Evolutionary conservation across 371 early-diverging fungal genomes (phyloP).

Genomic region (Lichtheimia hyalospora): DNA sequence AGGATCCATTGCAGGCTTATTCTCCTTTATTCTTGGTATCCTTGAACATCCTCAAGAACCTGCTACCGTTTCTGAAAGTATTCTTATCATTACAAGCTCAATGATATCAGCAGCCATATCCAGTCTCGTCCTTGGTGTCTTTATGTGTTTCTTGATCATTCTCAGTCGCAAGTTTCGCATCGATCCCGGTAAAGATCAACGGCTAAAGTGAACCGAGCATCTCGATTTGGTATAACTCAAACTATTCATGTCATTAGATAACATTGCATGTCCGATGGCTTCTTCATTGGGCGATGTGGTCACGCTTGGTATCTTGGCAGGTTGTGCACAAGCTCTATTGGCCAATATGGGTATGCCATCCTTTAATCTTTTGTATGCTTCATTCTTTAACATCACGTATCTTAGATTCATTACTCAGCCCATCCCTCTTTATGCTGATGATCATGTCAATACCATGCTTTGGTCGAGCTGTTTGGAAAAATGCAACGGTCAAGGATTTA

Average conservation of each 20-base stretch:
- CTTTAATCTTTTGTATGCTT: neutral
- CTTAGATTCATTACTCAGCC: slow-evolving; percentile 46
- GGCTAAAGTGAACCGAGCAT: too few species aligned
- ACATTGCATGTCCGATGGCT: slow-evolving; percentile 72
- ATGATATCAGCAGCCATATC: slow-evolving; percentile 76
- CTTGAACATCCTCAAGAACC: slow-evolving; percentile 51
- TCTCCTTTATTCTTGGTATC: slow-evolving; percentile 63
- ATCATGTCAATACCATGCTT: slow-evolving; percentile 57
- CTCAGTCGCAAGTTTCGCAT: slow-evolving; percentile 62
- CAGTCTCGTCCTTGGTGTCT: slow-evolving; percentile 70
- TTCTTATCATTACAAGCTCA: slow-evolving; percentile 67
- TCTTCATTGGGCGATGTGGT: slow-evolving; percentile 77
- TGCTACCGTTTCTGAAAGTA: slow-evolving; percentile 53
- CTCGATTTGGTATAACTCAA: neutral
- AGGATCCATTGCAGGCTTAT: slow-evolving; percentile 69
- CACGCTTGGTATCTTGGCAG: slow-evolving; percentile 66
- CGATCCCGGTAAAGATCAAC: slow-evolving; percentile 71
- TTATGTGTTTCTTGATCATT: slow-evolving; percentile 75
- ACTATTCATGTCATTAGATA: slow-evolving; percentile 43
- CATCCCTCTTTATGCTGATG: slow-evolving; percentile 46
- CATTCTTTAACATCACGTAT: neutral
- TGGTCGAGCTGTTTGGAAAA: slow-evolving; percentile 52
- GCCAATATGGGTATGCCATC: slow-evolving; percentile 40
- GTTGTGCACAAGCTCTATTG: slow-evolving; percentile 49
- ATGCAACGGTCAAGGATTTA: slow-evolving; percentile 63